These are phyloP conservation scores for Daldinia sp. DNA, from an alignment of 2,329 filamentous ascomycete genomes.

Conservation along the genomic window DNA sequence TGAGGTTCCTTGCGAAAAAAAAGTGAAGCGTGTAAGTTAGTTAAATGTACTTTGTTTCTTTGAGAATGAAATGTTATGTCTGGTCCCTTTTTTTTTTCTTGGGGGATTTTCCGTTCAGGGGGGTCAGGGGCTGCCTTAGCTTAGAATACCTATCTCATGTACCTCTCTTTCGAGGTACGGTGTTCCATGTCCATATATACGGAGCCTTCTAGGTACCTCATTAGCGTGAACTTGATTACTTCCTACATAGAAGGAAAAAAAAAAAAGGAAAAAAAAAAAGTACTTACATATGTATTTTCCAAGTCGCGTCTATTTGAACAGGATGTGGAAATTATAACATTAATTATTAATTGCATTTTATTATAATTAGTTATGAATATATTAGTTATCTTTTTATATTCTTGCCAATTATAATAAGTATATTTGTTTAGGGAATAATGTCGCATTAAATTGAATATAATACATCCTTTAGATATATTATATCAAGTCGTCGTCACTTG, in stretches of 20 bases:
- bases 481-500: too few species aligned
- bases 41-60: slow-evolving; percentile 13
- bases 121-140: slow-evolving; percentile 27
- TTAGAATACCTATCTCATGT: neutral
- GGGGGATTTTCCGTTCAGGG: slow-evolving; percentile 35
- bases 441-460: neutral
- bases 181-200: slow-evolving; percentile 6
- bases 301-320: neutral
- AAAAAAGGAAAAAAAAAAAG: neutral
- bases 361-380: too few species aligned
- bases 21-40: slow-evolving; percentile 3
- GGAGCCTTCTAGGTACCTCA: neutral
- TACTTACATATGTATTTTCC: neutral
- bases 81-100: slow-evolving; percentile 17
- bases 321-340: too few species aligned
- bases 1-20: neutral
- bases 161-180: neutral
- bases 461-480: neutral
- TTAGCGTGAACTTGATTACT: slow-evolving; percentile 20
- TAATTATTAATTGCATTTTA: too few species aligned
- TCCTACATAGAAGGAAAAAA: neutral
- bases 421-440: too few species aligned
- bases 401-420: too few species aligned
- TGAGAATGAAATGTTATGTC: slow-evolving; percentile 22
- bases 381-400: too few species aligned